Base-by-base conservation (phyloP, 148 eudicot genomes). In the Camellia sinensis region DNA sequence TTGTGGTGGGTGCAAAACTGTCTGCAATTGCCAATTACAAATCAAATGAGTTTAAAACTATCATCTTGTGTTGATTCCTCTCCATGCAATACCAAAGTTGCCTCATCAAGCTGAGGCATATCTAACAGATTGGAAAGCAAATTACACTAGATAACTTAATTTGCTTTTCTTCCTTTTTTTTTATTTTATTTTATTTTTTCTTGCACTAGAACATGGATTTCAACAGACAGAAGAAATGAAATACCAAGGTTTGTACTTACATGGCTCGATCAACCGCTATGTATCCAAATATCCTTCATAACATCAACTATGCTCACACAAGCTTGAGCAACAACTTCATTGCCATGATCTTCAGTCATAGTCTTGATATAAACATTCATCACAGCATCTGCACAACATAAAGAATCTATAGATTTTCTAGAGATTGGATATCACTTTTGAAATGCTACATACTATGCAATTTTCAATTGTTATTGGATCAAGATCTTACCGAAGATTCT, bases 291-390 rank as follows among this genome's bases (percentile, higher is more conserved):
- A 75, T 92, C 97, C 81, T 87, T 91, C 54, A 91, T 50, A 71
- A 92, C 88, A 81, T 93, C 97, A 79, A 94, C 93, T 80, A 87
- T 82, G 68, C 90, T 85, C 81, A 88, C 88, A 83, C 99, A 96
- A 85, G 97, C 90, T 87, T 92, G 97, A 84, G 98, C 98, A 75
- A 94, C 99, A 79, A 96, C 99, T 89, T 96, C 98, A 82, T 96
- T 94, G 87, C 94, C 98, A 84, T 96, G 97, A 85, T 96, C 99
- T 74, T 94, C 97, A 13, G 82, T 82, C 94, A 96, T 94, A 57
- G 94, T 86, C 79, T 91, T 96, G 67, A 91, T 84, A 87, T 89
- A 94, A 61, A 96, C 94, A 67, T 91, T 92, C 95, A 96, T 86
- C 76, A 92, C 89, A 82, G 92, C 85, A 80, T 92, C 99, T 96